These are phyloP conservation scores for Trichomonascus vanleenenianus DNA, from an alignment of 805 yeast species.

Conservation along the genomic window DNA sequence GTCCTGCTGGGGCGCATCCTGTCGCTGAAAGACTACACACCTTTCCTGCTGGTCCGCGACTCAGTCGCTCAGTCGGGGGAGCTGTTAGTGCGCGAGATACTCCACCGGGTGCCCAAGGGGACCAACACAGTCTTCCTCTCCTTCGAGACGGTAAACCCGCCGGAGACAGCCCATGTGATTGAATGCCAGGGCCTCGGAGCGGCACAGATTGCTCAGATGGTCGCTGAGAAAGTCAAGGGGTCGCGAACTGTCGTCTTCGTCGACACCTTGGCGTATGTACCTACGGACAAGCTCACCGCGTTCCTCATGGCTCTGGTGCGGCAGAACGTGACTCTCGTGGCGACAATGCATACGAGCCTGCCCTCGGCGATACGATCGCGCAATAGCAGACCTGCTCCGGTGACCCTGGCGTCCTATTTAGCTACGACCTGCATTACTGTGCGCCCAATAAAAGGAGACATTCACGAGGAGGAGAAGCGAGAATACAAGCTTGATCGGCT, in stretches of 20 bases:
- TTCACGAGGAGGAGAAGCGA: constrained; percentile 42
- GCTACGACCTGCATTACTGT: constrained; percentile 69
- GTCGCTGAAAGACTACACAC: constrained; percentile 62
- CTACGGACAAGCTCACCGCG: constrained; percentile 37
- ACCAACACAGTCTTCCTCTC: constrained; percentile 48
- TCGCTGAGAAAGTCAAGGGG: not conserved
- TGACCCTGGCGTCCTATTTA: constrained; percentile 53
- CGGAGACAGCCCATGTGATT: constrained; percentile 23
- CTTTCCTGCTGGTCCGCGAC: constrained; percentile 65
- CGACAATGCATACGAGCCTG: constrained; percentile 35
- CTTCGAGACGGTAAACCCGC: constrained; percentile 50
- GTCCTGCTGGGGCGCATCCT: constrained; percentile 59
- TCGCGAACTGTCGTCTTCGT: constrained; percentile 38
- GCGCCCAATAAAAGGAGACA: constrained; percentile 33
- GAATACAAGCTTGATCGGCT: constrained; percentile 34
- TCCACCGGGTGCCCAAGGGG: constrained; percentile 31
- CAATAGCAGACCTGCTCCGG: constrained; percentile 36
- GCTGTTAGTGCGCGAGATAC: constrained; percentile 50
- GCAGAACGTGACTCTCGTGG: constrained; percentile 39
- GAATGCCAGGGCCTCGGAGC: constrained; percentile 7
- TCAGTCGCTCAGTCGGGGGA: constrained; percentile 60
- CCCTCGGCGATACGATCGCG: not conserved
- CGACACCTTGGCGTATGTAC: constrained; percentile 61
- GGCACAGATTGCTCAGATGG: constrained; percentile 7
- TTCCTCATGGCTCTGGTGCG: constrained; percentile 45